These are phyloP conservation scores for Fusarium fujikuroi DNA, from an alignment of 2,329 filamentous ascomycete species.

Conservation along the genomic window DNA sequence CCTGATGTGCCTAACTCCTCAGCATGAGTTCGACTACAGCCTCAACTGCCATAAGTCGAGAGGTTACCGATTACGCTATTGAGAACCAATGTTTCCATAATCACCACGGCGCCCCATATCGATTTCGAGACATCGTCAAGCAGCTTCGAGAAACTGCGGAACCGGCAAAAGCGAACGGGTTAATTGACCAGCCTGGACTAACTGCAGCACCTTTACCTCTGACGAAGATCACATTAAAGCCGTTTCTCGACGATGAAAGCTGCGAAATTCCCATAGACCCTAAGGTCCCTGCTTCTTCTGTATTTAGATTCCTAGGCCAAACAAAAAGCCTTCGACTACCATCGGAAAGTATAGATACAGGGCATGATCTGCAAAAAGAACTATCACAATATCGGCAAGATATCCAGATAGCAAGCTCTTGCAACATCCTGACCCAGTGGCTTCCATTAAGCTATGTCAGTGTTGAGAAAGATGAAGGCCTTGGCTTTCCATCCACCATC, in stretches of 20 bases:
- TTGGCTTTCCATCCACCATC: slow-evolving; percentile 40
- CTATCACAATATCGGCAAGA: slow-evolving; percentile 32
- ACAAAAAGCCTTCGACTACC: slow-evolving; percentile 30
- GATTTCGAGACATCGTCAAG: slow-evolving; percentile 39
- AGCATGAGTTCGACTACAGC: slow-evolving; percentile 9
- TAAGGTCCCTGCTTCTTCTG: not conserved
- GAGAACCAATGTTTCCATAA: slow-evolving; percentile 43
- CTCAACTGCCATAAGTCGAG: slow-evolving; percentile 7
- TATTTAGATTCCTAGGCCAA: not conserved
- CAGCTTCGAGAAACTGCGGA: slow-evolving; percentile 30
- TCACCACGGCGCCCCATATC: slow-evolving; percentile 42
- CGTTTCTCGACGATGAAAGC: not conserved
- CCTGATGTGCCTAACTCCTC: not conserved
- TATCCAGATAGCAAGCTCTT: slow-evolving; percentile 28
- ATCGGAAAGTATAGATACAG: slow-evolving; percentile 42
- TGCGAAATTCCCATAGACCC: not conserved
- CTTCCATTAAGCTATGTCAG: slow-evolving; percentile 45
- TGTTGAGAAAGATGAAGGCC: slow-evolving; percentile 42
- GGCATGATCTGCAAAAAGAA: slow-evolving; percentile 36
- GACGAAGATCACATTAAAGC: slow-evolving; percentile 17
- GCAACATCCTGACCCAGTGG: slow-evolving; percentile 43
- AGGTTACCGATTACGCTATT: slow-evolving; percentile 43
- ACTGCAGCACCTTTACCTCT: slow-evolving; percentile 24
- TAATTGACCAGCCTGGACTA: slow-evolving; percentile 41
- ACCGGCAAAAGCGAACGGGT: slow-evolving; percentile 13